Percentiles rank a stretch among this genome's conserved stretches.
phyloP scores from a whole-genome alignment of 176 grass and related monocot species.

The Musa acuminata region DNA sequence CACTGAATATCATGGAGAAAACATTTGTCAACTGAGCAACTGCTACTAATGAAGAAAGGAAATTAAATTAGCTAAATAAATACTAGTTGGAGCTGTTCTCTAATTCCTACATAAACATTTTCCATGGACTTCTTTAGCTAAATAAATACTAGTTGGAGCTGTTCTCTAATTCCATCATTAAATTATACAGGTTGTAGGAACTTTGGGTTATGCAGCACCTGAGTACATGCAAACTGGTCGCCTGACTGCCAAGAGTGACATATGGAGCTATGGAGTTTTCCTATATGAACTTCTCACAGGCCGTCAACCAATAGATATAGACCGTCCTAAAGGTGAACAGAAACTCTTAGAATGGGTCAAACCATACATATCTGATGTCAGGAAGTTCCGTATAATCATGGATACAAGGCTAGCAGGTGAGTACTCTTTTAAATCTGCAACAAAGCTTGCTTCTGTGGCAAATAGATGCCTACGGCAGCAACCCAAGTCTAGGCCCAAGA shows the following conservation, averaged over 20 bases:
- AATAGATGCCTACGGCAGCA: constrained; percentile 67
- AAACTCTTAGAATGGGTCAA: constrained; percentile 98
- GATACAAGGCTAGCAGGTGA: constrained; percentile 59
- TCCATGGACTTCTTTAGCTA: no score
- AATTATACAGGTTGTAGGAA: constrained; percentile 61
- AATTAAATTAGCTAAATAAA: no score
- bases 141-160: neutral
- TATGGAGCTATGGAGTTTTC: constrained; percentile 91
- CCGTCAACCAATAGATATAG: constrained; percentile 65
- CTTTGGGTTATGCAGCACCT: constrained; percentile 78
- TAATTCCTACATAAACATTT: no score
- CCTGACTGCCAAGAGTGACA: constrained; percentile 73
- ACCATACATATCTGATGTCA: constrained; percentile 56
- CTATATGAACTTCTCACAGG: constrained; percentile 95
- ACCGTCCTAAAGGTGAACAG: constrained; percentile 77
- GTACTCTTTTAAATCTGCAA: constrained; percentile 62
- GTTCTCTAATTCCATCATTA: neutral
- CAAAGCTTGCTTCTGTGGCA: constrained; percentile 51
- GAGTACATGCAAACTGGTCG: constrained; percentile 92
- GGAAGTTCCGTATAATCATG: constrained; percentile 62
- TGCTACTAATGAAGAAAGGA: no score
- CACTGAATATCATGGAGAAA: no score
- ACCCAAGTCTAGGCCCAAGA: constrained; percentile 74
- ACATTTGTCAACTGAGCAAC: no score
- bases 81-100: no score